Percentiles rank a stretch among this genome's conserved stretches.
phyloP scores from a whole-genome alignment of 2,329 filamentous ascomycete species.

The Cytospora paraplurivora region DNA sequence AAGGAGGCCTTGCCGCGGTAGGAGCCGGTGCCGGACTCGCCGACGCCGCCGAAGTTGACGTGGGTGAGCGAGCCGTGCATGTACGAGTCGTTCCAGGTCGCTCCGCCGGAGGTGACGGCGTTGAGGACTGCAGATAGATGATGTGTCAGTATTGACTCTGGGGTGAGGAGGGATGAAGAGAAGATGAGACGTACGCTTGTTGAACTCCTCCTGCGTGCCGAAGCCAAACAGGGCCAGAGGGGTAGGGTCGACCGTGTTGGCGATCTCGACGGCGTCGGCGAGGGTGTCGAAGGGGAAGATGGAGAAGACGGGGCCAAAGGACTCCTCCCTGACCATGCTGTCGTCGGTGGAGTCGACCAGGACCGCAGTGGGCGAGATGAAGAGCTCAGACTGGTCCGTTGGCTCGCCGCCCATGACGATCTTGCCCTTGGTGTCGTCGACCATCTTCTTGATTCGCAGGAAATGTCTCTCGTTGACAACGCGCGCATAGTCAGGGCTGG shows the following conservation, averaged over 20 bases:
- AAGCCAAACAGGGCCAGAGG: constrained; percentile 86
- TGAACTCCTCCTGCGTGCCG: constrained; percentile 75
- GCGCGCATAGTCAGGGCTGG: constrained; percentile 75
- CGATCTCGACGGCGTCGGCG: constrained; percentile 82
- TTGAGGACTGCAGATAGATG: constrained; percentile 54
- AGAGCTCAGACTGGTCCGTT: constrained; percentile 76
- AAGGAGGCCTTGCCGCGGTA: constrained; percentile 79
- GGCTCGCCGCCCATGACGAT: constrained; percentile 79
- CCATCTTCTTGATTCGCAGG: constrained; percentile 81
- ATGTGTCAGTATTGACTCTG: constrained; percentile 15
- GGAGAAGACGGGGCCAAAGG: constrained; percentile 89
- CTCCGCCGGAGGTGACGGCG: constrained; percentile 68
- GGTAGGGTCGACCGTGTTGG: constrained; percentile 79
- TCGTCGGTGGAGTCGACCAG: constrained; percentile 75
- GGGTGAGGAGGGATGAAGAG: not conserved
- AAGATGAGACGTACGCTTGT: constrained; percentile 61
- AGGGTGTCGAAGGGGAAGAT: constrained; percentile 76
- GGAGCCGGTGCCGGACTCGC: constrained; percentile 72
- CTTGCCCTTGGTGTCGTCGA: constrained; percentile 81
- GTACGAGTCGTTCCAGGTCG: constrained; percentile 59
- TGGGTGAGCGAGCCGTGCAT: constrained; percentile 63
- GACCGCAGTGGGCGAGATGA: constrained; percentile 93
- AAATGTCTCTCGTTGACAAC: constrained; percentile 84
- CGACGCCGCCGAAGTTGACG: constrained; percentile 81
- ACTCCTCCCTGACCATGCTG: constrained; percentile 78